These are phyloP conservation scores for Mycosphaerella sp. DNA, from an alignment of 2,329 filamentous ascomycete species.

Conservation along the genomic window DNA sequence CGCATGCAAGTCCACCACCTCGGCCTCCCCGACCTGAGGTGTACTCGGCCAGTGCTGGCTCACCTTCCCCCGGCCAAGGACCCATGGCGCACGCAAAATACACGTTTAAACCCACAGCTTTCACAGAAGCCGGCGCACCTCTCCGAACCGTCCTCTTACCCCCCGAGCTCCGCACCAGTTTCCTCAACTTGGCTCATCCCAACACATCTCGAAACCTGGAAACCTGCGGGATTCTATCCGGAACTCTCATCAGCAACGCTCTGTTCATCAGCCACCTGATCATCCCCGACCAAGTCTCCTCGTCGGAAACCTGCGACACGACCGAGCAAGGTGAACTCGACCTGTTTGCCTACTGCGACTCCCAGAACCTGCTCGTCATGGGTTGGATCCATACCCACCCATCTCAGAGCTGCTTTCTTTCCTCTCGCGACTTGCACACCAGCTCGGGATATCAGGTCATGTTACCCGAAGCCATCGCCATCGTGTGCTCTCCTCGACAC, in stretches of 20 bases:
- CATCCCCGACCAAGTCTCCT: conserved; percentile 84
- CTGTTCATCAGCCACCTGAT: conserved; percentile 84
- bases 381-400: conserved; percentile 99
- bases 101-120: conserved; percentile 77
- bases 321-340: conserved; percentile 65
- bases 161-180: conserved; percentile 62
- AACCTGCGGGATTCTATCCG: conserved; percentile 91
- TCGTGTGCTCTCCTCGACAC: conserved; percentile 86
- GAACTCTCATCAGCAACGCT: conserved; percentile 84
- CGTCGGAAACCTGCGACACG: conserved; percentile 90
- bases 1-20: conserved; percentile 15
- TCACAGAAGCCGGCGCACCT: conserved; percentile 81
- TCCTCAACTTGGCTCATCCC: conserved; percentile 63
- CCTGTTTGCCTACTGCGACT: conserved; percentile 83
- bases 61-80: conserved; percentile 36
- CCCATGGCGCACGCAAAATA: conserved; percentile 47
- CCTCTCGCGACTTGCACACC: conserved; percentile 85
- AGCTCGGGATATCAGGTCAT: conserved; percentile 93
- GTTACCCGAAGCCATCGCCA: conserved; percentile 92
- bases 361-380: conserved; percentile 73
- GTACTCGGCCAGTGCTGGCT: conserved; percentile 17
- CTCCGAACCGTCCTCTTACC: conserved; percentile 86
- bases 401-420: conserved; percentile 96
- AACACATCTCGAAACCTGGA: conserved; percentile 82
- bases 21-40: conserved; percentile 30